A percentile compares a stretch with the other conserved stretches of the same genome.
phyloP scores from a whole-genome alignment of 495 filamentous ascomycete species.

The Amniculicola lignicola region DNA sequence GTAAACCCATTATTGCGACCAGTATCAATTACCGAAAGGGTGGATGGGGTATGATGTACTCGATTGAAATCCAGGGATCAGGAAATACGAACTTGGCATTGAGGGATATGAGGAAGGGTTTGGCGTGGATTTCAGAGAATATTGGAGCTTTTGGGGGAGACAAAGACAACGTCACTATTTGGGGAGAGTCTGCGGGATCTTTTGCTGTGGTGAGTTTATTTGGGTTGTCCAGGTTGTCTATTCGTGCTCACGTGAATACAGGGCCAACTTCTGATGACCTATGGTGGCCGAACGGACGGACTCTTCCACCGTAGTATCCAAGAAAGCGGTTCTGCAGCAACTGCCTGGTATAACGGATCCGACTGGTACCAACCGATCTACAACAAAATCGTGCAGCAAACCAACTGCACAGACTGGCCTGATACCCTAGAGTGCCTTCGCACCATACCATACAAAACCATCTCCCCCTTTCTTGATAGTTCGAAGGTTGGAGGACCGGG shows the following conservation, averaged over 20 bases:
- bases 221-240: neutral
- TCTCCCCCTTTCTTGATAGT: conserved; percentile 32
- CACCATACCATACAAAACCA: conserved; percentile 25
- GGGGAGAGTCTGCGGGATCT: conserved; percentile 32
- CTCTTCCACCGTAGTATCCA: conserved; percentile 35
- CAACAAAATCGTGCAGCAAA: conserved; percentile 30
- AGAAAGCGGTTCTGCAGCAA: conserved; percentile 29
- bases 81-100: conserved; percentile 32
- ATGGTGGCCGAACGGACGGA: conserved; percentile 24
- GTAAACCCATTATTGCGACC: conserved; percentile 30
- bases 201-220: conserved; percentile 25
- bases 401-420: conserved; percentile 26
- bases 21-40: conserved; percentile 35
- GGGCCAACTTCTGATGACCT: conserved; percentile 29
- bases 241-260: neutral
- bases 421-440: conserved; percentile 32
- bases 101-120: conserved; percentile 30
- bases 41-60: conserved; percentile 32
- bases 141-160: conserved; percentile 29
- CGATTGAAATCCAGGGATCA: conserved; percentile 20
- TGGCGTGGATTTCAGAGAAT: conserved; percentile 32
- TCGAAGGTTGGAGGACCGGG: conserved; percentile 31
- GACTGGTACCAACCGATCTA: conserved; percentile 36
- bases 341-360: conserved; percentile 34
- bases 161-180: conserved; percentile 23